Evolutionary conservation across 139 green algal genomes (phyloP).

Genomic region (Zygnema circumcarinatum): DNA sequence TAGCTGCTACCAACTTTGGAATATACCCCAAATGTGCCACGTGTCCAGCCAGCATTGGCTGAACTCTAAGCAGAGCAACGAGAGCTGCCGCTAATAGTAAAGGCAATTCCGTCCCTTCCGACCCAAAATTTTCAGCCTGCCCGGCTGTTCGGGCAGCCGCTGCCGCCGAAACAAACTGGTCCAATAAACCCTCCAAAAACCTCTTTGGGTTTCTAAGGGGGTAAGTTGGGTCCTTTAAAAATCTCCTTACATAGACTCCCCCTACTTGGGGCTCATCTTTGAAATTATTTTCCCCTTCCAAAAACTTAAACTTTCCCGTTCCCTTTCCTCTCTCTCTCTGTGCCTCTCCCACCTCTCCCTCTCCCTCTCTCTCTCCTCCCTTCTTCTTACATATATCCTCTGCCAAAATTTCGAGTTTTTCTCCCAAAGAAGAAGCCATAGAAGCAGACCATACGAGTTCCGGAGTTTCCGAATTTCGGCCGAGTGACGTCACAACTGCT

Average conservation of each 20-base stretch:
- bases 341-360: background rate
- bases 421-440: constrained; percentile 23
- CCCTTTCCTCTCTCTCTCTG: too few species aligned
- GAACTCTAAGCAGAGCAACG: constrained; percentile 50
- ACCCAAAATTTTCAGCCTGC: background rate
- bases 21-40: constrained; percentile 61
- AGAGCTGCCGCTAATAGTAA: constrained; percentile 43
- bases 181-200: constrained; percentile 81
- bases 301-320: too few species aligned
- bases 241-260: constrained; percentile 89
- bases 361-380: background rate
- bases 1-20: constrained; percentile 51
- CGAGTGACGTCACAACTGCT: constrained; percentile 67
- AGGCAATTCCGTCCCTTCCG: constrained; percentile 3
- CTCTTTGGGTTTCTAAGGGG: constrained; percentile 75
- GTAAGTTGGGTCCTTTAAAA: constrained; percentile 82
- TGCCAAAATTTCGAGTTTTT: background rate
- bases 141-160: background rate
- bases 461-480: constrained; percentile 73
- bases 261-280: constrained; percentile 78
- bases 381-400: background rate
- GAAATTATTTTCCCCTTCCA: too few species aligned
- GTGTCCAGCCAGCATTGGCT: constrained; percentile 54
- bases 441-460: constrained; percentile 83
- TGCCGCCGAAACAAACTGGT: constrained; percentile 62